Evolutionary conservation across 495 filamentous ascomycete genomes (phyloP), one percentile per base, ranked within the genome.

Genomic region (Penicillium goetzii): DNA sequence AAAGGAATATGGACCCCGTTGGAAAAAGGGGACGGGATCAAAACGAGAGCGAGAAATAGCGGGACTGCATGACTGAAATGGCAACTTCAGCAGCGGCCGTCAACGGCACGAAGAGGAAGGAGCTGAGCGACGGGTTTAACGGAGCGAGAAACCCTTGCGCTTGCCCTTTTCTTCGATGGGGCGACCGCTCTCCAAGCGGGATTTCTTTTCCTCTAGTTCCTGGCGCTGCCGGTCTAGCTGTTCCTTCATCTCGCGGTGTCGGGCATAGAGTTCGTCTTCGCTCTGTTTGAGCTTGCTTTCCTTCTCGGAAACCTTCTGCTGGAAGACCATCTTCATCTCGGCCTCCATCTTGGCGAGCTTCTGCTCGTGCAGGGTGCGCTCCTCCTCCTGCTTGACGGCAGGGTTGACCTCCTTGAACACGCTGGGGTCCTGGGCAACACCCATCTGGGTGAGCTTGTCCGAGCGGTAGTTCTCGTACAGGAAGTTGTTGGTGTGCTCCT

Each of bases 261-360:
- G 89, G 59, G 96, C 92, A 71, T 98, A 97, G 64, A 99, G 81
- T 84, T 99, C 95, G 79, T 98, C 95, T 80, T 99, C 95, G 85
- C 92, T 96, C 83, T 97, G 93, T 78, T 93, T 95, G 77, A 99
- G 84, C 81, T 99, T 99, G 87, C 92, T 97, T 80, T 99, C 95
- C 86, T 99, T 99, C 80, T 99, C 95, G 62, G 91, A 87, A 23
- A 99, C 95, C 90, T 99, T 99, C 78, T 98, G 96, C 77, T 99
- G 95, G 92, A 99, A 99, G 72, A 99, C 95, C 95, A 98, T 97
- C 92, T 98, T 98, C 95, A 99, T 99, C 78, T 99, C 95, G 72
- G 91, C 86, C 78, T 99, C 95, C 95, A 99, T 99, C 92, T 99
- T 99, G 69, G 92, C 90, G 66, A 99, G 90, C 84, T 99, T 99